These are phyloP conservation scores for Diaporthe batatas DNA, from an alignment of 2,329 filamentous ascomycete species.

Conservation along the genomic window DNA sequence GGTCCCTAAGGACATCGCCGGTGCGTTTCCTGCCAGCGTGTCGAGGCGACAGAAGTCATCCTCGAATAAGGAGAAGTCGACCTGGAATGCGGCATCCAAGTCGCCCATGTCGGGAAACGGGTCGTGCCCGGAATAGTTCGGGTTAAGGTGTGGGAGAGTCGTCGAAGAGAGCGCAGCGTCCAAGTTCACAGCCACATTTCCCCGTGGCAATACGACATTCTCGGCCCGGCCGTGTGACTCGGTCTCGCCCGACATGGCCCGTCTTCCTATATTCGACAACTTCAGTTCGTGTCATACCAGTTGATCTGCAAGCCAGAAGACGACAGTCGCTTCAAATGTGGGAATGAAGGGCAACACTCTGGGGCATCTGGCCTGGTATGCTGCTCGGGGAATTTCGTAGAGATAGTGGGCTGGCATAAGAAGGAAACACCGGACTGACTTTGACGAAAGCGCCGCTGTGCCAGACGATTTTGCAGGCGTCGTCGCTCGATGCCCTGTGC, in stretches of 20 bases:
- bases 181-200: background rate
- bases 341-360: background rate
- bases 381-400: background rate
- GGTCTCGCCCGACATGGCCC: background rate
- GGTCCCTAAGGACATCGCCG: background rate
- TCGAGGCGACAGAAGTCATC: background rate
- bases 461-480: background rate
- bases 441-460: conserved; percentile 1
- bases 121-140: background rate
- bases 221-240: background rate
- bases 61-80: background rate
- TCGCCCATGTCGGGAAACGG: background rate
- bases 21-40: background rate
- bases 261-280: background rate
- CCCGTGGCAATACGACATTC: background rate
- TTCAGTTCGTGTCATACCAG: background rate
- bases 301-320: background rate
- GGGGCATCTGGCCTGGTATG: background rate
- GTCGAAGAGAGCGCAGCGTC: background rate
- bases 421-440: background rate
- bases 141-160: background rate
- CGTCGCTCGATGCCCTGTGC: background rate
- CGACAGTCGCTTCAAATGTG: background rate
- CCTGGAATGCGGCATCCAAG: background rate
- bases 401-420: background rate